Evolutionary conservation across 805 yeast genomes (phyloP), one percentile per base, ranked within the genome.

Genomic region (Barnettozyma californica): DNA sequence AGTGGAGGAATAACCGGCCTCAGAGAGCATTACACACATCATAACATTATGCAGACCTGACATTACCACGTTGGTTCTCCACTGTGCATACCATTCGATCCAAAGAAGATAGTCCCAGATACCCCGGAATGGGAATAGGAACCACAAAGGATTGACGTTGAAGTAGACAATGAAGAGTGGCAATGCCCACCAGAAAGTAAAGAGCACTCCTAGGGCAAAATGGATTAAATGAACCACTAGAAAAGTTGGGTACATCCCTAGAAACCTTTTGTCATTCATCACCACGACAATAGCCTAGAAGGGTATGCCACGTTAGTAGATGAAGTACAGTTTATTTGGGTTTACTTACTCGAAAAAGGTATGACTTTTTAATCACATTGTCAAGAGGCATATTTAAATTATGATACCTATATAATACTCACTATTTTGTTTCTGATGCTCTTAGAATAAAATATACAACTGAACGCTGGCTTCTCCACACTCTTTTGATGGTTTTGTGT

Each of bases 11-110:
- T 39, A 47, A 4, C 50, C 50, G 4, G 47, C 44, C 33, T 47
- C 50, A 9, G 47, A 43, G 10, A 47, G 34, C 47, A 47, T 44
- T 3, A 44, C 42, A 26, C 34, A 23, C n/a, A 44, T 35, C 5
- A 47, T 8, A 6, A 35, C 47, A 3, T 18, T 36, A 18, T 44
- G 27, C 33, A 44, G 18, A 8, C 44, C 43, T 7, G 27, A 14
- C 44, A 47, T 43, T 2, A 47, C 44, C 7, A 29, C 33, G 25
- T 47, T 35, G 3, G 50, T 47, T 27, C 50, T 39, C 50, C 50
- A 47, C 27, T 40, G 41, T 0, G 50, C 43, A 13, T 43, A 43
- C 18, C 18, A 21, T 10, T 47, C 50, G 6, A 47, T 37, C 27
- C 38, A 27, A 2, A 27, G 6, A 20, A 47, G 36, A 21, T 47